Base-by-base conservation (phyloP, 169 alveolate genomes). In the Cryptosporidium parvum region DNA sequence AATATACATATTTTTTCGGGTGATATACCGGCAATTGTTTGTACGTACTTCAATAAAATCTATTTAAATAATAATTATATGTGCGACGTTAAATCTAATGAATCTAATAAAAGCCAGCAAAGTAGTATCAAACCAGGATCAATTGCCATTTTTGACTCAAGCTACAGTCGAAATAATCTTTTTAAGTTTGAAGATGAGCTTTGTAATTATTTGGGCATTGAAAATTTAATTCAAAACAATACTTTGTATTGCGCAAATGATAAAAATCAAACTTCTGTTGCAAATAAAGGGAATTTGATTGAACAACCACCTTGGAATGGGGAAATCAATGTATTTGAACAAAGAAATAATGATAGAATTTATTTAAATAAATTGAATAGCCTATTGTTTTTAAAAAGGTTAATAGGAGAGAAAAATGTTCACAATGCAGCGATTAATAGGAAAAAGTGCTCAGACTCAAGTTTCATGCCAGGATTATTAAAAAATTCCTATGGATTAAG, bases 121-220 rank as follows among this genome's bases (percentile, higher is more conserved):
- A 18, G 10, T n/a, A 33, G 26, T 33, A 1, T 67, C n/a, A 45
- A 67, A n/a, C 7, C 18, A 5, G 35, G 23, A 44, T 70, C 84
- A 45, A 21, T 80, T 23, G 89, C 69, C 9, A 51, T 80, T 45
- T 65, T 80, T 23, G 89, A 80, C 56, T 51, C 72, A 16, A 39
- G 35, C 10, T 73, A n/a, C 48, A 44, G 33, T n/a, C 10, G 35
- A 26, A 53, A 10, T 6, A 44, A 14, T 16, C 26, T n/a, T 16
- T 65, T 21, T 37, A n/a, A 16, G 44, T n/a, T 35, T 14, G 21
- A 16, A 12, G 33, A 7, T 65, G 72, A 65, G 26, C 51, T 23
- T 35, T 3, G 29, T 1, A 3, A n/a, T 10, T 37, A 1, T 14
- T 35, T 26, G 4, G 31, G 33, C 10, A 37, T 9, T 10, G 33